Evolutionary conservation across 1,284 basidiomycete genomes (phyloP), one percentile per base, ranked within the genome.

Genomic region (Somion occarium): DNA sequence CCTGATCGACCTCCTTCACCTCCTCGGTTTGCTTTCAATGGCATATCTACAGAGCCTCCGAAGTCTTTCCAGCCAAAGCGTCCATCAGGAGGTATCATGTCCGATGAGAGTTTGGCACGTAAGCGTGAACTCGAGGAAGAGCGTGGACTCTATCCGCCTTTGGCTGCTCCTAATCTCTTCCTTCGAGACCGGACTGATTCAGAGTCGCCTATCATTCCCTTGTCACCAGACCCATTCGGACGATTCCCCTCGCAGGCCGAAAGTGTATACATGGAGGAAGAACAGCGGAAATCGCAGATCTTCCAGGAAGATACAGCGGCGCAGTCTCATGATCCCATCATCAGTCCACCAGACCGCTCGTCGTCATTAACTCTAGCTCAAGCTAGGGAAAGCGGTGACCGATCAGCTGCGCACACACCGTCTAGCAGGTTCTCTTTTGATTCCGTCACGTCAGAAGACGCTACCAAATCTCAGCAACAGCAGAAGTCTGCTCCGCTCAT

Each of bases 141-240:
- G 53, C 69, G 73, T 38, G 66, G 63, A 3, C 59, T 71, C 19
- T 83, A 81, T 62, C 71, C 73, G 15, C 62, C 72, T 3, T 63
- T 71, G 41, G 66, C 67, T 30, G 59, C 67, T 15, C 63, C 63
- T 46, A 59, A 62, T 41, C 56, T 64, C 53, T 59, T 63, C 39
- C 61, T 54, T 38, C 55, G 55, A 42, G 43, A 38, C 25, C 34
- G 53, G 38, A 54, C 57, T 51, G 22, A 38, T 24, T 38, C 34
- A 9, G 60, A 66, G 49, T 78, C 73, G 37, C 81, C 78, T 51
- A 66, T 78, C 49, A 83, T 90, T 51, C 88, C 88, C 26, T 70
- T 89, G 19, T 87, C 87, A 5, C 85, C 88, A 5, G 88, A 90
- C 68, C 87, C 88, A 26, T 90, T 90, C 61, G 82, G 83, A 18